Evolutionary conservation across 352 stramenopile species (phyloP).

Genomic region (Phytopythium oedochilum): DNA sequence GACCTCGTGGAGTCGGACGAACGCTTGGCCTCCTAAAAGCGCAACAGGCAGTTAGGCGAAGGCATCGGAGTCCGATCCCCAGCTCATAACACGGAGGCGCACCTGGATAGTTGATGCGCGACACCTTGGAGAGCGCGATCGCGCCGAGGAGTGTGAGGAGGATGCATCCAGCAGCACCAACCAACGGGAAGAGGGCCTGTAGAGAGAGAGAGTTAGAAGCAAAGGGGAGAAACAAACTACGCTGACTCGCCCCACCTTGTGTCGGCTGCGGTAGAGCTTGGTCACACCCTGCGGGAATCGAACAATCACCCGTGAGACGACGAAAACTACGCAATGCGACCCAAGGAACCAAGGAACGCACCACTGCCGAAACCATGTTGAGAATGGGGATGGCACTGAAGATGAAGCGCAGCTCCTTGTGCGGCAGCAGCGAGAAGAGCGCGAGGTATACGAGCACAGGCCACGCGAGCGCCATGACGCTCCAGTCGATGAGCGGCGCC

Average conservation of each 20-base stretch:
- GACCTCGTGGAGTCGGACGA: slow-evolving; percentile 54
- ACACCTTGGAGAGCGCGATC: slow-evolving; percentile 63
- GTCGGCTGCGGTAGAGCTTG: slow-evolving; percentile 60
- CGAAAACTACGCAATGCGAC: not conserved
- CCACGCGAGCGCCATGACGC: slow-evolving; percentile 54
- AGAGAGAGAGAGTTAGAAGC: not conserved
- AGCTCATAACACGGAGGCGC: no score
- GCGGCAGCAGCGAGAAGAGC: slow-evolving; percentile 95
- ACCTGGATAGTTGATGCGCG: slow-evolving; percentile 93
- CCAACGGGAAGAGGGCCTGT: slow-evolving; percentile 43
- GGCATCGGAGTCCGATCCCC: no score
- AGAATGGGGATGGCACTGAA: slow-evolving; percentile 96
- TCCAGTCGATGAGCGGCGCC: slow-evolving; percentile 42
- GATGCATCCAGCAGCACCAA: slow-evolving; percentile 51
- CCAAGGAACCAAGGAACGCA: slow-evolving; percentile 17
- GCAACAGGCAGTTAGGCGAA: slow-evolving; percentile 1
- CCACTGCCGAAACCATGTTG: slow-evolving; percentile 91
- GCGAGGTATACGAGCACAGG: slow-evolving; percentile 85
- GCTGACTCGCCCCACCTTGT: slow-evolving; percentile 31
- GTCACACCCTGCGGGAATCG: slow-evolving; percentile 57
- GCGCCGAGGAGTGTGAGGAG: slow-evolving; percentile 38
- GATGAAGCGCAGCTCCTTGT: slow-evolving; percentile 99
- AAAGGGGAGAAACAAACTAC: not conserved
- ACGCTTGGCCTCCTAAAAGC: slow-evolving; percentile 56
- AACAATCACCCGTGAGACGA: not conserved